Evolutionary conservation across 169 alveolate genomes (phyloP).

Genomic region (Plasmodium yoelii): DNA sequence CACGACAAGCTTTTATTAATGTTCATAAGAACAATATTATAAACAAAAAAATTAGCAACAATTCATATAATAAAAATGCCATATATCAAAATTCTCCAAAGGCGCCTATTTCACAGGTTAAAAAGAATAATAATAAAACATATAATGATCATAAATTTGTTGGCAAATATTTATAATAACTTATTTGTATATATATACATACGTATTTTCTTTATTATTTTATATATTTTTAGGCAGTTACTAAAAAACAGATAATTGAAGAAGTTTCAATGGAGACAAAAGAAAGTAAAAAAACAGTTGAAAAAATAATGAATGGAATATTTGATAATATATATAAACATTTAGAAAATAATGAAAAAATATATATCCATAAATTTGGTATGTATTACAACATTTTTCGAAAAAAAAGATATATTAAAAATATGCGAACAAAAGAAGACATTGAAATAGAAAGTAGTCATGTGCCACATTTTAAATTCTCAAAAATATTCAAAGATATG

Average conservation of each 20-base stretch:
- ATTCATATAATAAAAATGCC: slow-evolving; percentile 53
- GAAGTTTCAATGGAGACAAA: slow-evolving; percentile 76
- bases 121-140: slow-evolving; percentile 9
- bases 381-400: slow-evolving; percentile 66
- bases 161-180: background rate
- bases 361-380: slow-evolving; percentile 67
- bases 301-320: slow-evolving; percentile 70
- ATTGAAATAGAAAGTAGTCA: slow-evolving; percentile 68
- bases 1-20: slow-evolving; percentile 73
- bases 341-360: slow-evolving; percentile 67
- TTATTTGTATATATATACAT: background rate
- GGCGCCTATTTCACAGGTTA: slow-evolving; percentile 68
- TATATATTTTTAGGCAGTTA: slow-evolving; percentile 29
- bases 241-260: slow-evolving; percentile 68
- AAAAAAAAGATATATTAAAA: slow-evolving; percentile 68
- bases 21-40: slow-evolving; percentile 68
- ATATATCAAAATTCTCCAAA: slow-evolving; percentile 49
- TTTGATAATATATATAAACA: slow-evolving; percentile 73
- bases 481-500: slow-evolving; percentile 55
- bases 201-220: background rate
- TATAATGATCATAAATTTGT: background rate
- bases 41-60: slow-evolving; percentile 41
- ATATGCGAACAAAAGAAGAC: slow-evolving; percentile 68
- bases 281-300: slow-evolving; percentile 72
- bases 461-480: slow-evolving; percentile 71